Percentiles rank a stretch among this genome's conserved stretches.
phyloP scores from a whole-genome alignment of 2,329 filamentous ascomycete species.

The Plenodomus tracheiphilus region DNA sequence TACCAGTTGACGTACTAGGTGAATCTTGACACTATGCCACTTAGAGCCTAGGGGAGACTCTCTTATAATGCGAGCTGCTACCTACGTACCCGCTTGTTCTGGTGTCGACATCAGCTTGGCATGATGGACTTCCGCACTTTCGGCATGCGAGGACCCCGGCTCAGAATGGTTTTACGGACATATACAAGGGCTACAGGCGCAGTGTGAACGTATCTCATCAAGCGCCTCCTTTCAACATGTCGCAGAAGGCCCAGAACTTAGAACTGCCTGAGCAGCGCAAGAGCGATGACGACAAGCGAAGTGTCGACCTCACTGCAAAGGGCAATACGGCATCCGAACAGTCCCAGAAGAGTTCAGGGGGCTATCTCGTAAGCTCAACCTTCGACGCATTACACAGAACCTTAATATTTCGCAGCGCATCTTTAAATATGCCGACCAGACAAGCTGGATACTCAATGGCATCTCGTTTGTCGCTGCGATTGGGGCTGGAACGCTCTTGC shows the following conservation, averaged over 20 bases:
- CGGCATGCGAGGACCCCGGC: background rate
- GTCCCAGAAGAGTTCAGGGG: slow-evolving; percentile 20
- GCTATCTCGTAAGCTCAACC: slow-evolving; percentile 25
- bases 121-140: background rate
- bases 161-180: background rate
- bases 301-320: slow-evolving; percentile 1
- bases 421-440: slow-evolving; percentile 40
- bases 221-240: slow-evolving; percentile 8
- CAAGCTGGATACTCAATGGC: slow-evolving; percentile 36
- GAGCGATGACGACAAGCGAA: slow-evolving; percentile 8
- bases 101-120: no score
- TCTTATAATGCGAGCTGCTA: no score
- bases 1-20: no score
- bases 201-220: background rate
- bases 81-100: no score
- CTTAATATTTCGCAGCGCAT: slow-evolving; percentile 25
- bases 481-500: slow-evolving; percentile 50
- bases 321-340: slow-evolving; percentile 12
- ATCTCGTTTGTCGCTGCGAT: slow-evolving; percentile 45
- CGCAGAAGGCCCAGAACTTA: slow-evolving; percentile 8
- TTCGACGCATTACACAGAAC: background rate
- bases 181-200: background rate
- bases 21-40: no score
- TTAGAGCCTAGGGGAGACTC: background rate
- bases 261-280: slow-evolving; percentile 3